Evolutionary conservation across 345 rosid species (phyloP), one percentile per base, ranked within the genome.

Genomic region (Arabidopsis suecica): DNA sequence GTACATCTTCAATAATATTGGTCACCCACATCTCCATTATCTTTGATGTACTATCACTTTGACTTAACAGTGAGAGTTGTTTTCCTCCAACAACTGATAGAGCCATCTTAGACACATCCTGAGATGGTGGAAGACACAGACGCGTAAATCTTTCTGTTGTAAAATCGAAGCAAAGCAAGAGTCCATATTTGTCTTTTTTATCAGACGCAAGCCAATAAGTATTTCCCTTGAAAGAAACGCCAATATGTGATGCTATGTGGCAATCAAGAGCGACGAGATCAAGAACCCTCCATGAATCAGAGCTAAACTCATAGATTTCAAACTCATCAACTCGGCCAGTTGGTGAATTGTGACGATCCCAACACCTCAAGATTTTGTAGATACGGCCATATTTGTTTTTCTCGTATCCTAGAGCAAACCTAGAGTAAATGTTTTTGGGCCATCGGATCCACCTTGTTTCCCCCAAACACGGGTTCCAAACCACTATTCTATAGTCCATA

Each of bases 41-140:
- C 10, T 30, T 7, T 56, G 1, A 6, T 55, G 38, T 2, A 55
- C 1, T 3, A 50, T 3, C 1, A 6, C 7, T 22, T 4, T 3
- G 6, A 9, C 4, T 4, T 0, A 56, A 56, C 38, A 32, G 0
- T 14, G 38, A 30, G 6, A 56, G 61, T 7, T 56, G 4, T 30
- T 56, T 18, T 13, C 32, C 61, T 56, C 37, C 4, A 56, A 6
- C 20, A 55, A 30, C 60, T 12, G 60, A 28, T 28, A 30, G 20
- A 28, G 2, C 0, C 37, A 6, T 0, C 3, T 0, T 0, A 55
- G 9, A 10, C 13, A 0, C 2, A 3, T 9, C 3, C 4, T 13
- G 5, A 28, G 1, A 9, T 50, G 10, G 13, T 6, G 60, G 18
- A 55, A 13, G 36, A 12, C 16, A 6, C 9, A 55, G 4, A 55